phyloP scores from a whole-genome alignment of 768 basidiomycete species.

The Naganishia kalamii region DNA sequence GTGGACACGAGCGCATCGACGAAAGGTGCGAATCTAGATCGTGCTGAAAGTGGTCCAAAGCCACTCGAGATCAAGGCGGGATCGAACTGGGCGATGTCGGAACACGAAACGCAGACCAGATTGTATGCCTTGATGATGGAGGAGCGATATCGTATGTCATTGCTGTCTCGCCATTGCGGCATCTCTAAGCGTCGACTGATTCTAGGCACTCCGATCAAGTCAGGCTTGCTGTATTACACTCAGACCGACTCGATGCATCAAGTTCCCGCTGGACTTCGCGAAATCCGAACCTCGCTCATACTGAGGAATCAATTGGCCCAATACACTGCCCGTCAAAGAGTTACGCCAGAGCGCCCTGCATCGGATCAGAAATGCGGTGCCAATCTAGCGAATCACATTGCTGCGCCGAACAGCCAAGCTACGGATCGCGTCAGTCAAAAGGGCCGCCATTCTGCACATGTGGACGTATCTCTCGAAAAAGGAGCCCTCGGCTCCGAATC shows the following conservation, averaged over 20 bases:
- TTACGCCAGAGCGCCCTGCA: neutral
- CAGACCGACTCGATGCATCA: conserved; percentile 79
- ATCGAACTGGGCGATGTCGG: conserved; percentile 63
- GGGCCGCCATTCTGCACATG: conserved; percentile 19
- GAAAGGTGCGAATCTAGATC: too few relatives aligned
- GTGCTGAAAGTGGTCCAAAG: conserved; percentile 46
- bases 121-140: conserved; percentile 83
- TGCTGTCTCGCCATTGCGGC: neutral
- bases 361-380: neutral
- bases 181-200: neutral
- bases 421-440: neutral
- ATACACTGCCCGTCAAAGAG: conserved; percentile 51
- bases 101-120: conserved; percentile 97
- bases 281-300: conserved; percentile 73
- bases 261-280: conserved; percentile 72
- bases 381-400: too few relatives aligned
- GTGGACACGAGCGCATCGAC: conserved; percentile 46
- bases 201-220: conserved; percentile 67
- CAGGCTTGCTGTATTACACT: conserved; percentile 88
- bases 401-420: too few relatives aligned
- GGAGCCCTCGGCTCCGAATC: too few relatives aligned
- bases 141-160: conserved; percentile 65
- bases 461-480: conserved; percentile 22
- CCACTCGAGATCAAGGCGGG: conserved; percentile 98
- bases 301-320: conserved; percentile 77